Conservation (phyloP, 169 alveolate species). For the Ichthyophthirius multifiliis region DNA sequence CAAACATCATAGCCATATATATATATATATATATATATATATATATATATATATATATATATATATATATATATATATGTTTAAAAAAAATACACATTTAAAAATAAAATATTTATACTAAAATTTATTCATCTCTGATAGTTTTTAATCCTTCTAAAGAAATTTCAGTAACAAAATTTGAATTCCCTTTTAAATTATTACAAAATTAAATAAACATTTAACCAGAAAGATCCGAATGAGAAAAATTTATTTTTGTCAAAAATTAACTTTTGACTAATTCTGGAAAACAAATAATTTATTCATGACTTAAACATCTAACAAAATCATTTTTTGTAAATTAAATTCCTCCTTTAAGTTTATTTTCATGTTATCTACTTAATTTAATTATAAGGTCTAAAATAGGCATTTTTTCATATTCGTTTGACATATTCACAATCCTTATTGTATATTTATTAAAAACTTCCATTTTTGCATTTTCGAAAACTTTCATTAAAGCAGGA, state of each 20-base stretch:
- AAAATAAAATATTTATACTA: background rate
- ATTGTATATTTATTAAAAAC: background rate
- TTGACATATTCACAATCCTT: background rate
- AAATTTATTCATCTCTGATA: background rate
- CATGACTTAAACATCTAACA: background rate
- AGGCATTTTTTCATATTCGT: background rate
- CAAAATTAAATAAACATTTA: background rate
- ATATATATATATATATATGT: no score
- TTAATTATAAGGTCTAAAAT: background rate
- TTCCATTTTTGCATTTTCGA: background rate
- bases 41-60: no score
- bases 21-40: background rate
- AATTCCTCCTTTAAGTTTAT: background rate
- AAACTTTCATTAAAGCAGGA: background rate
- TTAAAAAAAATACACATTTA: no score
- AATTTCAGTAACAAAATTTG: background rate
- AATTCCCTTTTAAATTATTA: background rate
- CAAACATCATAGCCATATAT: background rate
- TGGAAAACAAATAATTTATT: background rate
- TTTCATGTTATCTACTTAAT: background rate
- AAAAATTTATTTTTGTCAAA: background rate
- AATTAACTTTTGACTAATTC: background rate
- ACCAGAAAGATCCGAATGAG: background rate
- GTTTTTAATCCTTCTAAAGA: background rate
- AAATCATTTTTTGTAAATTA: background rate